These are phyloP conservation scores for Lipomyces starkeyi DNA, from an alignment of 805 yeast genomes.

Conservation along the genomic window DNA sequence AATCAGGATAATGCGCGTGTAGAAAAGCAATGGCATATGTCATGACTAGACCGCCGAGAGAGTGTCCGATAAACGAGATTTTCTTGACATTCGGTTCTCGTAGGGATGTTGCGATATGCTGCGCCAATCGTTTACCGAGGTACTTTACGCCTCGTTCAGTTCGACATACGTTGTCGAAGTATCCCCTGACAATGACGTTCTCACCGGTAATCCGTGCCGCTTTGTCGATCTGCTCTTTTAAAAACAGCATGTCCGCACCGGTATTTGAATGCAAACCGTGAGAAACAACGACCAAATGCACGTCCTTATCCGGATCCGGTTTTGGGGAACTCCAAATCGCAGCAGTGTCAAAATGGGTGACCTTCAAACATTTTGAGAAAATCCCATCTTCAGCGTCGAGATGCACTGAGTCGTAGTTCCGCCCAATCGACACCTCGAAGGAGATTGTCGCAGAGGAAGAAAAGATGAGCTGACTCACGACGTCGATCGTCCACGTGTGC, in stretches of 20 bases:
- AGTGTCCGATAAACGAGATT: slow-evolving; percentile 85
- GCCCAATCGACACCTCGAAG: slow-evolving; percentile 64
- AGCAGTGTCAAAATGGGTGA: slow-evolving; percentile 58
- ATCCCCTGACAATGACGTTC: slow-evolving; percentile 83
- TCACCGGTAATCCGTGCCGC: slow-evolving; percentile 54
- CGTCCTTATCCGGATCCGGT: slow-evolving; percentile 56
- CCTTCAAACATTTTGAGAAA: slow-evolving; percentile 39
- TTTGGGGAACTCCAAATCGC: slow-evolving; percentile 80
- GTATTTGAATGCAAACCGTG: slow-evolving; percentile 93
- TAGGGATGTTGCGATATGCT: slow-evolving; percentile 56
- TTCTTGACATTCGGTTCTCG: slow-evolving; percentile 54
- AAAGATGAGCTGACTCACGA: slow-evolving; percentile 79
- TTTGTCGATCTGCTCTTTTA: slow-evolving; percentile 78
- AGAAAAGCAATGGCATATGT: slow-evolving; percentile 88
- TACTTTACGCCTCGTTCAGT: slow-evolving; percentile 89
- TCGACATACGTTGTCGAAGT: slow-evolving; percentile 78
- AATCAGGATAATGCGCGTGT: slow-evolving; percentile 63
- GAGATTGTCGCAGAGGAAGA: slow-evolving; percentile 69
- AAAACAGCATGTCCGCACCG: slow-evolving; percentile 85
- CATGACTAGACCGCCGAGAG: slow-evolving; percentile 91
- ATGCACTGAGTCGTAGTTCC: slow-evolving; percentile 39
- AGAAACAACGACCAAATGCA: slow-evolving; percentile 83
- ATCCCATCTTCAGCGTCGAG: slow-evolving; percentile 37
- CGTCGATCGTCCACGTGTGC: slow-evolving; percentile 80
- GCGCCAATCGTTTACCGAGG: slow-evolving; percentile 81